Evolutionary conservation across 2,329 filamentous ascomycete genomes (phyloP).

Genomic region (Diaporthe destruens): DNA sequence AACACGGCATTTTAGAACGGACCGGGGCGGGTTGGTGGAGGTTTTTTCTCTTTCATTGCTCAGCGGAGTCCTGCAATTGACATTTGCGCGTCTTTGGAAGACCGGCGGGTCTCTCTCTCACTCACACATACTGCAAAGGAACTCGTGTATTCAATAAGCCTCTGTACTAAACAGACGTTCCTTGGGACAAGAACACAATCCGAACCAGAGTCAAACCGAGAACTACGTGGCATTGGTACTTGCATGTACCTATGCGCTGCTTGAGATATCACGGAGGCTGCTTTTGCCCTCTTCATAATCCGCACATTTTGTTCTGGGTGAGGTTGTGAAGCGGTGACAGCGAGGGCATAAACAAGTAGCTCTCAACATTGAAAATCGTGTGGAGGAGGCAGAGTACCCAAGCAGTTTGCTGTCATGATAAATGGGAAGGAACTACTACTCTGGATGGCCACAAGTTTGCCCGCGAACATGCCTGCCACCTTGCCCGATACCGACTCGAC

Average conservation of each 20-base stretch:
- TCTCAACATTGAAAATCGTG: background rate
- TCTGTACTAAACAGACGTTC: background rate
- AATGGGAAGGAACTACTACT: background rate
- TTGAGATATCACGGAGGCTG: background rate
- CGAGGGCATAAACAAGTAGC: background rate
- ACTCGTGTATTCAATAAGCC: constrained; percentile 22
- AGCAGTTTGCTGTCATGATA: background rate
- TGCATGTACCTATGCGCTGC: background rate
- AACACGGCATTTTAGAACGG: constrained; percentile 32
- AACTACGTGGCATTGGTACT: background rate
- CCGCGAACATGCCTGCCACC: background rate
- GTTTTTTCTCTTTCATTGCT: background rate
- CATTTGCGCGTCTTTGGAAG: constrained; percentile 11
- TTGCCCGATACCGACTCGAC: too few species aligned
- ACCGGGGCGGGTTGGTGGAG: constrained; percentile 1
- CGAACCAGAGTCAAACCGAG: background rate
- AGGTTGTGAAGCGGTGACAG: background rate
- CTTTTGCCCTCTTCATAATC: too few species aligned
- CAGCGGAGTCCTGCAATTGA: constrained; percentile 5
- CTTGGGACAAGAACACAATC: constrained; percentile 22
- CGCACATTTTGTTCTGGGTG: background rate
- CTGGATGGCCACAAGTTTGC: too few species aligned
- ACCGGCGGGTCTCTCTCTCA: background rate
- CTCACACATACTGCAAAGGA: background rate
- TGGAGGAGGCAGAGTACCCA: too few species aligned